Conservation (phyloP, 2,329 filamentous ascomycete genomes). For the Rutstroemia sydowiana region DNA sequence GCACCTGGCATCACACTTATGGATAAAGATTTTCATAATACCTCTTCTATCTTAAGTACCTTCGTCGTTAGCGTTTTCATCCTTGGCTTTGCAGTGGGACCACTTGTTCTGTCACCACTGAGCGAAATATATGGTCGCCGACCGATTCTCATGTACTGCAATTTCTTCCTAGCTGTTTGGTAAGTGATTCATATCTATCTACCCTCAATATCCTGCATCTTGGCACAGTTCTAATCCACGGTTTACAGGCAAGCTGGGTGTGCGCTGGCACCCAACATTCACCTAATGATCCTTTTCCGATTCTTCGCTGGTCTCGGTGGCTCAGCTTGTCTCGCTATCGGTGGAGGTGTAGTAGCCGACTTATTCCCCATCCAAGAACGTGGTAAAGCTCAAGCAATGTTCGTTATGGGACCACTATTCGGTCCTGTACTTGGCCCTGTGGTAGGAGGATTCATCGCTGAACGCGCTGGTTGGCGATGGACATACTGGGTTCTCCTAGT, state of each 20-base stretch:
- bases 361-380: conserved; percentile 51
- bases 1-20: conserved; percentile 33
- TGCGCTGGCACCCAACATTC: conserved; percentile 41
- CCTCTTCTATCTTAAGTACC: conserved; percentile 10
- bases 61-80: conserved; percentile 43
- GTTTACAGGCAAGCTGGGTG: conserved; percentile 32
- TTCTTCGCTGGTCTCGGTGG: conserved; percentile 47
- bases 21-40: conserved; percentile 16
- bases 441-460: conserved; percentile 29
- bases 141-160: conserved; percentile 37
- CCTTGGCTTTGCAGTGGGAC: conserved; percentile 50
- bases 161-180: conserved; percentile 40
- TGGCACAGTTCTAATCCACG: no score
- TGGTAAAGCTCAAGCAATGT: conserved; percentile 48
- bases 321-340: conserved; percentile 41
- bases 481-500: conserved; percentile 5
- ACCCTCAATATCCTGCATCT: conserved; percentile 7
- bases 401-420: conserved; percentile 35
- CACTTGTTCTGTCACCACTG: conserved; percentile 48
- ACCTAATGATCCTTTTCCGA: conserved; percentile 47
- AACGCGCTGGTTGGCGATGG: conserved; percentile 32
- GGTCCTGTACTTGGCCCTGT: conserved; percentile 30
- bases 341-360: conserved; percentile 57
- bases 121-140: conserved; percentile 59
- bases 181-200: conserved; percentile 30